A percentile compares a stretch with the other conserved stretches of the same genome.
Evolutionary conservation across 2,329 filamentous ascomycete genomes (phyloP).

Genomic region (Fusarium sp.): DNA sequence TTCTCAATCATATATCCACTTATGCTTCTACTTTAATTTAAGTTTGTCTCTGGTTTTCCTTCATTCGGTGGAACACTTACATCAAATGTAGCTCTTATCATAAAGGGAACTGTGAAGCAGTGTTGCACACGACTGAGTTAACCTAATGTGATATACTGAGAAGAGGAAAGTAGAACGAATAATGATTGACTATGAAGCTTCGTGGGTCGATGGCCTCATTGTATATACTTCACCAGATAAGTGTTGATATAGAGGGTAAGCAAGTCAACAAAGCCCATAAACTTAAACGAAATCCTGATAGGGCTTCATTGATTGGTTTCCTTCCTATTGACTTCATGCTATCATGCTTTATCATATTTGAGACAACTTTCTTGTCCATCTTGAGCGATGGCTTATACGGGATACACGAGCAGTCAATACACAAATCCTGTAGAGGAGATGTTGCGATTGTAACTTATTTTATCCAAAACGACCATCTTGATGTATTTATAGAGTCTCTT

Average conservation of each 20-base stretch:
- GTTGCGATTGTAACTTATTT: not conserved
- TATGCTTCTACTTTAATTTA: not conserved
- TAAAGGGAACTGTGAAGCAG: too few relatives aligned
- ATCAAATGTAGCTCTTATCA: not conserved
- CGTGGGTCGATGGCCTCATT: not conserved
- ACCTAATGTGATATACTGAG: not conserved
- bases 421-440: not conserved
- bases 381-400: not conserved
- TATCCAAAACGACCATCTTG: not conserved
- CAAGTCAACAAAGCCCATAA: not conserved
- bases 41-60: not conserved
- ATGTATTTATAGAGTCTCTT: not conserved
- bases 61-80: not conserved
- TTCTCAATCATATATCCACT: not conserved
- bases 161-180: not conserved
- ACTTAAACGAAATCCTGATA: not conserved
- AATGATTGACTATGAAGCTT: not conserved
- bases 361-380: not conserved
- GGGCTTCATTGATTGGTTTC: accelerated
- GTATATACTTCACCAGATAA: not conserved
- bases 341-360: not conserved
- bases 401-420: not conserved
- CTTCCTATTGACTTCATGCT: accelerated
- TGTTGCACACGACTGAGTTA: not conserved
- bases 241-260: not conserved